Evolutionary conservation across 768 basidiomycete species (phyloP), one percentile per base, ranked within the genome.

Genomic region (Tulasnella sp.): DNA sequence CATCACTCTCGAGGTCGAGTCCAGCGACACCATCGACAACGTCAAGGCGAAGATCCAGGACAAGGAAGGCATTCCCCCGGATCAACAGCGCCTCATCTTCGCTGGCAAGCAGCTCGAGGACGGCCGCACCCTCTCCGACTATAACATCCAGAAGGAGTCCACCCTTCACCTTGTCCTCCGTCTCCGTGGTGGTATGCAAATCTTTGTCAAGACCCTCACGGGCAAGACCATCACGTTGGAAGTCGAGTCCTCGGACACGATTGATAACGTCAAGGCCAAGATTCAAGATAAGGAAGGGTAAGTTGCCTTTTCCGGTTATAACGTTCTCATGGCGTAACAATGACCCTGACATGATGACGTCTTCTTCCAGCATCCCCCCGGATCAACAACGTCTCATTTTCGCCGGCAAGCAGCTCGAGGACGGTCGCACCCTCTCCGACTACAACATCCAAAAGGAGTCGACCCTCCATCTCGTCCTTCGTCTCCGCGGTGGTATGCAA

Each of bases 31-130:
- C 44, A 80, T 80, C 75, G 79, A 80, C 76, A 80, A 80, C 74
- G 79, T 81, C 73, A 80, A 79, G 76, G 75, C 75, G 32, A 74
- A 76, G 74, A 77, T 76, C 47, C 77, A 76, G 74, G 77, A 76
- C 73, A 77, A 76, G 76, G 75, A 76, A 76, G 59, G 74, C 75
- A 84, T 75, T 41, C 69, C 72, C 62, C 83, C 82, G 14, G 79
- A 80, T 47, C 83, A 85, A 76, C 81, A 83, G 71, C 82, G 85
- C 52, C 77, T 83, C 42, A 84, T 84, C 76, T 96, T 95, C 75
- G 94, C 94, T 52, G 95, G 94, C 59, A 96, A 96, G 83, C 94
- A 96, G 78, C 82, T 95, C 12, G 95, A 96, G 79, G 95, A 97
- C 72, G 95, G 95, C 3, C 90, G 95, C 59, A 97, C 94, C 0